phyloP scores from a whole-genome alignment of 257 asterid genomes.

The Nicotiana otophora region DNA sequence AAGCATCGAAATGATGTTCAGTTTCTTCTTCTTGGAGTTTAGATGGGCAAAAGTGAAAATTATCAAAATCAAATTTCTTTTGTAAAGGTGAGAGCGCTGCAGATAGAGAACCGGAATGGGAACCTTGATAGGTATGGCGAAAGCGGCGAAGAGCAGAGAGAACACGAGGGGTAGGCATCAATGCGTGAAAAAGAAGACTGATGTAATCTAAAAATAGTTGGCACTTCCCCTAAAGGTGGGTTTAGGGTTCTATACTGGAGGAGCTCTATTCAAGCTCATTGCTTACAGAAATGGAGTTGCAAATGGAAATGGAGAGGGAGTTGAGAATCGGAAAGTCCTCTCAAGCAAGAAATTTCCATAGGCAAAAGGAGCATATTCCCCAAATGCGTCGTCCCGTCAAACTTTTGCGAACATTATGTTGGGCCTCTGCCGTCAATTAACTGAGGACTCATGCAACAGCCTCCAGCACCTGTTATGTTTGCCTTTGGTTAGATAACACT shows the following conservation, averaged over 20 bases:
- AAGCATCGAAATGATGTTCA: slow-evolving; percentile 16
- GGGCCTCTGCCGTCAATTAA: background rate
- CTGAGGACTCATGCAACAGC: background rate
- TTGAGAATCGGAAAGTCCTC: background rate
- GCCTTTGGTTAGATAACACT: too few species aligned
- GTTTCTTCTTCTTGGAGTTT: background rate
- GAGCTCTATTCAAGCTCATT: background rate
- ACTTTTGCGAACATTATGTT: background rate
- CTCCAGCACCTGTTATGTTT: too few species aligned
- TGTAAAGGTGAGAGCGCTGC: background rate
- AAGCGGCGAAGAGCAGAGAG: slow-evolving; percentile 53
- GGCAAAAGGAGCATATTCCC: background rate
- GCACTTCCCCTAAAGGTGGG: background rate
- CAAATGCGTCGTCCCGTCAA: background rate
- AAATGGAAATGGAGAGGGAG: background rate
- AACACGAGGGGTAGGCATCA: slow-evolving; percentile 20
- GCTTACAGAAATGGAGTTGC: background rate
- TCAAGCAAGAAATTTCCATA: background rate
- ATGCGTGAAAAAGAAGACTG: background rate
- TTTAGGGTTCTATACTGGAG: background rate
- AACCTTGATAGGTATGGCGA: slow-evolving; percentile 7
- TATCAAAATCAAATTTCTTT: background rate
- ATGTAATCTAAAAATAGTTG: background rate
- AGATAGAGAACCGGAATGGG: slow-evolving; percentile 15
- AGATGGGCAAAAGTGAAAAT: background rate